Percentiles rank a stretch among this genome's conserved stretches.
Evolutionary conservation across 2,329 filamentous ascomycete species (phyloP).

Genomic region (Aaosphaeria arxii): DNA sequence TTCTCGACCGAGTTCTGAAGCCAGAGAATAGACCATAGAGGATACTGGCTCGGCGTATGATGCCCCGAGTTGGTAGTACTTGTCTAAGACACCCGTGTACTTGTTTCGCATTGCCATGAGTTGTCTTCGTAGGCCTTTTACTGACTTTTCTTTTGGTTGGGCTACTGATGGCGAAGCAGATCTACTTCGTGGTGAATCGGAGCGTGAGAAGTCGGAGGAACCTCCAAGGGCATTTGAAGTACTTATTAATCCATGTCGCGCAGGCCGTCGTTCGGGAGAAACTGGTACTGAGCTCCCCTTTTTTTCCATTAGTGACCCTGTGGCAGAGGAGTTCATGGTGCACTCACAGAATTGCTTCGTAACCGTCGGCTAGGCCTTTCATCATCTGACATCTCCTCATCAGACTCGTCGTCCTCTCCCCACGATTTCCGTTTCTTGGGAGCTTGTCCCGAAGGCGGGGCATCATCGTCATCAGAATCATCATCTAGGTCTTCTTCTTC

Average conservation of each 20-base stretch:
- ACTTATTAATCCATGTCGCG: slow-evolving; percentile 54
- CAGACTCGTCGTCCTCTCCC: slow-evolving; percentile 60
- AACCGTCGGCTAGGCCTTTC: slow-evolving; percentile 75
- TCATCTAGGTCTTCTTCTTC: slow-evolving; percentile 58
- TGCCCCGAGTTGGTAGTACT: slow-evolving; percentile 82
- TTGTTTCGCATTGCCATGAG: slow-evolving; percentile 73
- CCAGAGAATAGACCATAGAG: slow-evolving; percentile 89
- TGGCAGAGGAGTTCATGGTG: slow-evolving; percentile 30
- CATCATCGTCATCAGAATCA: slow-evolving; percentile 47
- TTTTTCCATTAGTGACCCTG: not conserved
- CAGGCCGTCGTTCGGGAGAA: slow-evolving; percentile 61
- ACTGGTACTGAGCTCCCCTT: slow-evolving; percentile 59
- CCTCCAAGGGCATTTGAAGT: slow-evolving; percentile 26
- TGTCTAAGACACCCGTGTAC: slow-evolving; percentile 71
- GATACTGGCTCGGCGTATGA: slow-evolving; percentile 95
- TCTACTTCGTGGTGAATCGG: slow-evolving; percentile 34
- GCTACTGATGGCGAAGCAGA: slow-evolving; percentile 33
- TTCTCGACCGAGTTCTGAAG: slow-evolving; percentile 90
- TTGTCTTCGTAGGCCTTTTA: slow-evolving; percentile 67
- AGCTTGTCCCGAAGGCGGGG: slow-evolving; percentile 34
- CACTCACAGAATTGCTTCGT: slow-evolving; percentile 79
- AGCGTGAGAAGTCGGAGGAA: slow-evolving; percentile 40
- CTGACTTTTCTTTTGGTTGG: slow-evolving; percentile 61
- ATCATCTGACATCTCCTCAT: slow-evolving; percentile 64
- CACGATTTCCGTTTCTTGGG: slow-evolving; percentile 41